phyloP scores from a whole-genome alignment of 2,329 filamentous ascomycete species.

The Paradendryphiella salina region DNA sequence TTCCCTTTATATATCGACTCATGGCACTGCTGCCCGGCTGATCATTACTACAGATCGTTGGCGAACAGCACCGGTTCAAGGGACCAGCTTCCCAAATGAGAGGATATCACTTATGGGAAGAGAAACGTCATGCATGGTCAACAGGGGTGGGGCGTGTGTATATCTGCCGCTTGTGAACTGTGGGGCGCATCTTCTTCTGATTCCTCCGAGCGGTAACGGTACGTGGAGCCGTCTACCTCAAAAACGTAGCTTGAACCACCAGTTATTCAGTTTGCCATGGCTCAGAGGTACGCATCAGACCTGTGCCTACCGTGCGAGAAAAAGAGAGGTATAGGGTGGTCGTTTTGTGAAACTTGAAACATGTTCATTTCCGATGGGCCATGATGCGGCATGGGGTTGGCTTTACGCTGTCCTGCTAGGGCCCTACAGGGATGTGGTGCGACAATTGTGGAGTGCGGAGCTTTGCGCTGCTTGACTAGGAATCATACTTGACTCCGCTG shows the following conservation, averaged over 20 bases:
- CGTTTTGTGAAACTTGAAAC: conserved; percentile 7
- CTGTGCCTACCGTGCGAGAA: neutral
- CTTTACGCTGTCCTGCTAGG: conserved; percentile 1
- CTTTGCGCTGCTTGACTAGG: neutral
- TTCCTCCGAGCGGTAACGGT: neutral
- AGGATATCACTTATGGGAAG: conserved; percentile 1
- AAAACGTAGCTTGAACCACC: conserved; percentile 25
- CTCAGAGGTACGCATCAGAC: neutral
- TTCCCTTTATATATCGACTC: conserved; percentile 26
- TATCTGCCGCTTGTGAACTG: conserved; percentile 29
- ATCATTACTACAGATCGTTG: neutral
- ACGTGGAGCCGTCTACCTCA: conserved; percentile 4
- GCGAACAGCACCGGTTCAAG: conserved; percentile 9
- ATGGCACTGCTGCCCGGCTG: conserved; percentile 5
- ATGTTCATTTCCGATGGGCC: conserved; percentile 2
- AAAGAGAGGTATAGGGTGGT: neutral
- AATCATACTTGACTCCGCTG: neutral
- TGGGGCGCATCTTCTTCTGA: conserved; percentile 27
- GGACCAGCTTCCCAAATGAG: conserved; percentile 19
- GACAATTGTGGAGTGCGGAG: conserved; percentile 4
- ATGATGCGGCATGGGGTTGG: too few species aligned
- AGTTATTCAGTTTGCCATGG: conserved; percentile 27
- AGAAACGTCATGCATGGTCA: conserved; percentile 6
- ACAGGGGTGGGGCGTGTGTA: conserved; percentile 16
- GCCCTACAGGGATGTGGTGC: neutral